These are phyloP conservation scores for Solanum neorickii DNA, from an alignment of 257 asterid genomes.

Conservation along the genomic window DNA sequence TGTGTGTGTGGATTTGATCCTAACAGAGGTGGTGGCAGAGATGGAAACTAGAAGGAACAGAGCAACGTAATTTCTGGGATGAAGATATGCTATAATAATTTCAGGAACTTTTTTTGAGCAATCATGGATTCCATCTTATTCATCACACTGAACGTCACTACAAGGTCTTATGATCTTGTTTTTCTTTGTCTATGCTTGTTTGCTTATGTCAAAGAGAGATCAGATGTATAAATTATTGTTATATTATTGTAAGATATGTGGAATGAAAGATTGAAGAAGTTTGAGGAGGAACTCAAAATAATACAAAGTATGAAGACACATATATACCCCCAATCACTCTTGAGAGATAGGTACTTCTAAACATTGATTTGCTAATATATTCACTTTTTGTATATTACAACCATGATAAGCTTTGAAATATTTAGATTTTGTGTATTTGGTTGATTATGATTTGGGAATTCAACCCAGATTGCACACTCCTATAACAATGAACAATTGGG, in stretches of 20 bases:
- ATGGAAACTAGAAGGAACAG: neutral
- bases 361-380: too few relatives aligned
- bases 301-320: slow-evolving; percentile 24
- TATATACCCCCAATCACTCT: slow-evolving; percentile 8
- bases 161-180: slow-evolving; percentile 33
- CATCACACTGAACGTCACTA: slow-evolving; percentile 66
- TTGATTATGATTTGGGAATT: neutral
- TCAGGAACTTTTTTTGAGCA: slow-evolving; percentile 55
- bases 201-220: neutral
- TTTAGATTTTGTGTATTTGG: neutral
- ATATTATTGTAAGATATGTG: neutral
- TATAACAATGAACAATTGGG: neutral
- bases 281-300: slow-evolving; percentile 60
- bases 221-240: neutral
- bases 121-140: slow-evolving; percentile 64
- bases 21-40: neutral
- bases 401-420: neutral
- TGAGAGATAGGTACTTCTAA: too few relatives aligned
- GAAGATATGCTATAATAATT: slow-evolving; percentile 77
- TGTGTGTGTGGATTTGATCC: too few relatives aligned
- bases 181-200: neutral
- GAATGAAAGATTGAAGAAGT: slow-evolving; percentile 51
- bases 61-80: slow-evolving; percentile 38
- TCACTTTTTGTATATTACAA: neutral
- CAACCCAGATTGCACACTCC: too few relatives aligned